phyloP scores from a whole-genome alignment of 2,329 filamentous ascomycete genomes.

The Cercospora sojina region DNA sequence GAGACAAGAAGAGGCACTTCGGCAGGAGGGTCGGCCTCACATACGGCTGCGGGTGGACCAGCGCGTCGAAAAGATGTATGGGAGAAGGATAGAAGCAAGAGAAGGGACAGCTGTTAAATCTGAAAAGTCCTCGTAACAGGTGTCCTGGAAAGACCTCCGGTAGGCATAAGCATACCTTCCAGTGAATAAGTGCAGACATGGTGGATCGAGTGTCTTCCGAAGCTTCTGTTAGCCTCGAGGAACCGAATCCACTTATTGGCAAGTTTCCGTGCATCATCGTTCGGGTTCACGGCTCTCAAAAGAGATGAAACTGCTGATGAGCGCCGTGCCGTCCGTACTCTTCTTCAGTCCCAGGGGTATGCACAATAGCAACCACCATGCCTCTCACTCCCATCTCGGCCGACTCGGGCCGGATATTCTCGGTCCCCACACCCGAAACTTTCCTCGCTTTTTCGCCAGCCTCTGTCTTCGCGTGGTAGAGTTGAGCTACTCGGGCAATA shows the following conservation, averaged over 20 bases:
- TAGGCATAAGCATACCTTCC: neutral
- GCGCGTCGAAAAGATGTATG: neutral
- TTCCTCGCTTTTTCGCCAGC: constrained; percentile 1
- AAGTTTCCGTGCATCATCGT: neutral
- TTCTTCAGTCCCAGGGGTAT: neutral
- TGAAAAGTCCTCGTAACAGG: neutral
- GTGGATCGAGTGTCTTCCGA: neutral
- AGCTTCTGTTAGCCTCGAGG: neutral
- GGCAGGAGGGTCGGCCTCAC: neutral
- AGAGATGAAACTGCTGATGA: neutral
- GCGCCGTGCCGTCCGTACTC: neutral
- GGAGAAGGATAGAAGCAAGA: neutral
- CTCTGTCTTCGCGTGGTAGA: constrained; percentile 10
- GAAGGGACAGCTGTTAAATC: neutral
- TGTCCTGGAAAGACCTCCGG: neutral
- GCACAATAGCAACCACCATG: neutral
- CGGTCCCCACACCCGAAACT: neutral
- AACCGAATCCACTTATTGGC: neutral
- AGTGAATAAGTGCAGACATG: neutral
- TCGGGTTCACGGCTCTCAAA: neutral
- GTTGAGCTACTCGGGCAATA: constrained; percentile 5
- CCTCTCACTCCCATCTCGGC: neutral
- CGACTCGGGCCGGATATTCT: neutral
- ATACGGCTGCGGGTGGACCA: neutral
- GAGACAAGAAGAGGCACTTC: neutral